Evolutionary conservation across 495 filamentous ascomycete species (phyloP), one percentile per base, ranked within the genome.

Genomic region (Terfezia claveryi): DNA sequence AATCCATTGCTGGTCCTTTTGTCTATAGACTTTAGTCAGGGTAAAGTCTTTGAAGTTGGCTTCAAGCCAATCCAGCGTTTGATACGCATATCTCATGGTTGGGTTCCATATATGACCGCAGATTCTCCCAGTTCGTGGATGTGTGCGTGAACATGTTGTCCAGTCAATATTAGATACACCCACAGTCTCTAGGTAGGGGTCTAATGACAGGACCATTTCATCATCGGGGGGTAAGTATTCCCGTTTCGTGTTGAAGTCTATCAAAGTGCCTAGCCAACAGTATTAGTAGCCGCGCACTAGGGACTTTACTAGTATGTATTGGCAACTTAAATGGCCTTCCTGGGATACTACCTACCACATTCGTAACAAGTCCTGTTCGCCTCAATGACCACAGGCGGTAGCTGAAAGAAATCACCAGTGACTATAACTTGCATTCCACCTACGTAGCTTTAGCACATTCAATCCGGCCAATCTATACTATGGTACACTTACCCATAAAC

Each of bases 371-470:
- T 64, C 52, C 58, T 63, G 10, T 61, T 52, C 16, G 0, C 51
- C 38, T 63, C 61, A 11, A 38, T 52, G 37, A 59, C 56, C 10
- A 66, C 64, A 4, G 64, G 64, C 17, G 63, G 64, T 12, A 66
- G 58, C 41, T 66, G 64, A 50, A 61, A 66, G 46, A 66, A 66
- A 38, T 66, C 64, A 2, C 64, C 64, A 55, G 63, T 63, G 14
- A 66, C 27, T 12, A 66, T 56, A 27, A 66, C 54, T 41, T 66
- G 64, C 38, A 61, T 59, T 23, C 54, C 61, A 23, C 41, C 41
- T 14, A 46, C 41, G 4, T 5, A 14, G 41, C 41, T 20, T 46
- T 46, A 46, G 12, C 8, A 46, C 41, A 14, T 46, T 14, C 41
- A 20, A 46, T 46, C 41, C 12, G 4, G 8, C 41, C 41, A 32